Evolutionary conservation across 192 early-diverging fungal species (phyloP).

Genomic region (Linnemannia hyalina): DNA sequence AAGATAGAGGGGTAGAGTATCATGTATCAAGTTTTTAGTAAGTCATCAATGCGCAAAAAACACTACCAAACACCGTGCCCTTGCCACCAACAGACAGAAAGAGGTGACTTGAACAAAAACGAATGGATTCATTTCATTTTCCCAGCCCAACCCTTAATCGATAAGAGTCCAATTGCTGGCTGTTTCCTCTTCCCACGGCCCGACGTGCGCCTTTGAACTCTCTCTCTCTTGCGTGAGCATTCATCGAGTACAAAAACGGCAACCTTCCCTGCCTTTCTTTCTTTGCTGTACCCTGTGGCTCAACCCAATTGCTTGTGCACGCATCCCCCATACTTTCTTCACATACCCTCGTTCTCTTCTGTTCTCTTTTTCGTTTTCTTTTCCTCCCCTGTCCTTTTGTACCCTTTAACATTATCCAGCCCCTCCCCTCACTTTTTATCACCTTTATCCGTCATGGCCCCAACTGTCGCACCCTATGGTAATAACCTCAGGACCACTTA

Average conservation of each 20-base stretch:
- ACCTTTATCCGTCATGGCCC: conserved; percentile 15
- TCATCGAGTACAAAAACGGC: background rate
- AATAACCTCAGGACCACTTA: too few relatives aligned
- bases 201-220: background rate
- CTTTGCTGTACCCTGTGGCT: background rate
- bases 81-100: background rate
- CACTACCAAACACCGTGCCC: too few relatives aligned
- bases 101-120: background rate
- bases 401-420: background rate
- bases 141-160: background rate
- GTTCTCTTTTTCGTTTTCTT: background rate
- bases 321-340: too few relatives aligned
- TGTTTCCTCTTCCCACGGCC: background rate
- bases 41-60: too few relatives aligned
- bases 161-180: background rate
- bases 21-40: too few relatives aligned
- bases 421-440: background rate
- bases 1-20: too few relatives aligned
- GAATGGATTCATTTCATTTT: background rate
- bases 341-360: background rate
- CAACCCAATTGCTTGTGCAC: too few relatives aligned
- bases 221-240: background rate
- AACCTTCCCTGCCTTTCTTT: background rate
- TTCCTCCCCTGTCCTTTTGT: background rate
- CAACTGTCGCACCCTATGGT: conserved; percentile 40